Evolutionary conservation across 2,329 filamentous ascomycete species (phyloP).

Genomic region (Botryotinia narcissicola): DNA sequence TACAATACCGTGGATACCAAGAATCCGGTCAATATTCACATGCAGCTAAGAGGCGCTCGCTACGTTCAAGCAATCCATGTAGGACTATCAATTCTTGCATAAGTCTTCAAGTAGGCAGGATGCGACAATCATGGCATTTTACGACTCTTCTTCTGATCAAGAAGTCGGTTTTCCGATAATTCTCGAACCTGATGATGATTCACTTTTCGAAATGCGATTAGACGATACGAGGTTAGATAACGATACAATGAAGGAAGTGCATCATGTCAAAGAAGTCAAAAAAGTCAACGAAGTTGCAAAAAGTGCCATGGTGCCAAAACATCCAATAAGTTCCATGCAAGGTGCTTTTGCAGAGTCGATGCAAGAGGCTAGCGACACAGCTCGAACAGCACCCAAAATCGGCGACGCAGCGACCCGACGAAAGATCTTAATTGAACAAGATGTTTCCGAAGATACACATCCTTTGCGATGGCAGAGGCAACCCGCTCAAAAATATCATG

Average conservation of each 20-base stretch:
- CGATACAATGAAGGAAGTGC: conserved; percentile 34
- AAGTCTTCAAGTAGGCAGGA: conserved; percentile 18
- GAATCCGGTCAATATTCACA: conserved; percentile 15
- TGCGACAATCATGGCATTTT: conserved; percentile 24
- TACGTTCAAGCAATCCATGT: conserved; percentile 16
- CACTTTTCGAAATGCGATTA: conserved; percentile 14
- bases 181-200: conserved; percentile 26
- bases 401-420: conserved; percentile 61
- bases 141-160: conserved; percentile 27
- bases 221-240: conserved; percentile 23
- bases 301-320: conserved; percentile 45
- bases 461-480: conserved; percentile 74
- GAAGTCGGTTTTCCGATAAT: conserved; percentile 27
- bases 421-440: conserved; percentile 65
- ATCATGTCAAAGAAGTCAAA: conserved; percentile 16
- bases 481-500: conserved; percentile 75
- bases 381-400: conserved; percentile 51
- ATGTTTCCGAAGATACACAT: conserved; percentile 67
- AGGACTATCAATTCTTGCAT: conserved; percentile 18
- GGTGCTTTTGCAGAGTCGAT: conserved; percentile 81
- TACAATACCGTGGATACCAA: conserved; percentile 10
- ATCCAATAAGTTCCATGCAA: conserved; percentile 76
- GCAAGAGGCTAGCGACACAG: conserved; percentile 61
- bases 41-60: conserved; percentile 13
- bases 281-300: neutral